Evolutionary conservation across 768 basidiomycete genomes (phyloP).

Genomic region (Mycena alexandri): DNA sequence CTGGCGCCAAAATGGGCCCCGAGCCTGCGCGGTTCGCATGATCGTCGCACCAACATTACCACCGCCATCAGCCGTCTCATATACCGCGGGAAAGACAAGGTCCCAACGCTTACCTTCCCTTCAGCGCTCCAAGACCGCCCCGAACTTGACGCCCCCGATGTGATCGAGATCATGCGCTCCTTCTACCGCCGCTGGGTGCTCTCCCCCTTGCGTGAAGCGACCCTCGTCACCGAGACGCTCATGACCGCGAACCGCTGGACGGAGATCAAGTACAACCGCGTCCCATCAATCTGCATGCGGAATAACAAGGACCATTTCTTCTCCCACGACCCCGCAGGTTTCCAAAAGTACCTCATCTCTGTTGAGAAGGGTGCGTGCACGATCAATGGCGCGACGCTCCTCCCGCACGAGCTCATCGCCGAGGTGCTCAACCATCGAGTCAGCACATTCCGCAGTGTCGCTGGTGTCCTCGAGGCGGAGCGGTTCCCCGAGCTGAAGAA

Average conservation of each 20-base stretch:
- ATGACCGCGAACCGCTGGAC: slow-evolving; percentile 74
- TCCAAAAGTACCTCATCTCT: slow-evolving; percentile 66
- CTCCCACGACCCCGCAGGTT: slow-evolving; percentile 69
- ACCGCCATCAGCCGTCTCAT: slow-evolving; percentile 73
- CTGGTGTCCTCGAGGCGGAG: background rate
- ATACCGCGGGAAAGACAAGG: slow-evolving; percentile 49
- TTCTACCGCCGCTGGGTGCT: slow-evolving; percentile 72
- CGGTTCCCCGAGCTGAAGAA: slow-evolving; percentile 41
- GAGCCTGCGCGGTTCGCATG: slow-evolving; percentile 68
- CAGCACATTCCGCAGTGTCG: no score
- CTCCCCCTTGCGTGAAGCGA: slow-evolving; percentile 63
- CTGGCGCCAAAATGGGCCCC: slow-evolving; percentile 82
- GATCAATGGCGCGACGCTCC: slow-evolving; percentile 76
- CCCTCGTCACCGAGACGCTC: slow-evolving; percentile 66
- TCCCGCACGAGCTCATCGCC: slow-evolving; percentile 71
- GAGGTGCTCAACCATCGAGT: slow-evolving; percentile 49
- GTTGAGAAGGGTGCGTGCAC: slow-evolving; percentile 67
- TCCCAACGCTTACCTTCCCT: slow-evolving; percentile 44
- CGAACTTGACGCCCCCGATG: slow-evolving; percentile 42
- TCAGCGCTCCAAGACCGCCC: slow-evolving; percentile 47
- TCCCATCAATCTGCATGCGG: slow-evolving; percentile 73
- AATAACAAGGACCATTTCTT: slow-evolving; percentile 67
- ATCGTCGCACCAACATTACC: slow-evolving; percentile 72
- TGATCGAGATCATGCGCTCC: slow-evolving; percentile 62
- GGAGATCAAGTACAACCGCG: slow-evolving; percentile 68